Evolutionary conservation across 805 yeast species (phyloP).

Genomic region (Torulaspora delbrueckii): DNA sequence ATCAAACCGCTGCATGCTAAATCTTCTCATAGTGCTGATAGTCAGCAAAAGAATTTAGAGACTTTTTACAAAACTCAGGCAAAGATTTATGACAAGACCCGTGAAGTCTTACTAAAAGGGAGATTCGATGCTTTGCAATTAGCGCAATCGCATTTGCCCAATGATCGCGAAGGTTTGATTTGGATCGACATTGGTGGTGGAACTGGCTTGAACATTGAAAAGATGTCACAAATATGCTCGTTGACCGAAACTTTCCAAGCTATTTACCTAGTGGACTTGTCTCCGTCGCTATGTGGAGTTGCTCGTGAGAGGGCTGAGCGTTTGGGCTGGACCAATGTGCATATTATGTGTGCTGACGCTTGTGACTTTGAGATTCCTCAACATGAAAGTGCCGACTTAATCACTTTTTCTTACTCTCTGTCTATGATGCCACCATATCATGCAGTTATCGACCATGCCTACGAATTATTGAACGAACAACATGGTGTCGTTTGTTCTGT

Average conservation of each 20-base stretch:
- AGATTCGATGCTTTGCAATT: constrained; percentile 58
- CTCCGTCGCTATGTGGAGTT: constrained; percentile 70
- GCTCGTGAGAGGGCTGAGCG: constrained; percentile 55
- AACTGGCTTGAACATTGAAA: constrained; percentile 76
- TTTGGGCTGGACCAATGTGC: constrained; percentile 53
- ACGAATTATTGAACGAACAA: constrained; percentile 44
- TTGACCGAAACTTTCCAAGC: constrained; percentile 48
- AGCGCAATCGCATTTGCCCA: constrained; percentile 52
- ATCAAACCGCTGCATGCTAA: constrained; percentile 30
- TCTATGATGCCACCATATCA: constrained; percentile 84
- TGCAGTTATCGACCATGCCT: constrained; percentile 69
- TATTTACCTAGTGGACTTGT: constrained; percentile 67
- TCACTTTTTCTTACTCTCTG: constrained; percentile 74
- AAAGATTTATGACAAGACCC: constrained; percentile 66
- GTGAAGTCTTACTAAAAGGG: constrained; percentile 63
- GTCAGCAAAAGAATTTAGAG: constrained; percentile 42
- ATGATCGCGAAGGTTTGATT: constrained; percentile 30
- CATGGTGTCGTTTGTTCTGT: constrained; percentile 65
- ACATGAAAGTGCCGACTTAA: constrained; percentile 52
- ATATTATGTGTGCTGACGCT: constrained; percentile 69
- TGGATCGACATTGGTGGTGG: constrained; percentile 88
- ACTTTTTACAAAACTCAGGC: constrained; percentile 74
- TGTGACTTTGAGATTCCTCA: constrained; percentile 55
- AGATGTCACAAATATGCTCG: constrained; percentile 50
- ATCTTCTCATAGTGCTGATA: constrained; percentile 10